Evolutionary conservation across 345 rosid species (phyloP), one percentile per base, ranked within the genome.

Genomic region (Arabidopsis arenosa): DNA sequence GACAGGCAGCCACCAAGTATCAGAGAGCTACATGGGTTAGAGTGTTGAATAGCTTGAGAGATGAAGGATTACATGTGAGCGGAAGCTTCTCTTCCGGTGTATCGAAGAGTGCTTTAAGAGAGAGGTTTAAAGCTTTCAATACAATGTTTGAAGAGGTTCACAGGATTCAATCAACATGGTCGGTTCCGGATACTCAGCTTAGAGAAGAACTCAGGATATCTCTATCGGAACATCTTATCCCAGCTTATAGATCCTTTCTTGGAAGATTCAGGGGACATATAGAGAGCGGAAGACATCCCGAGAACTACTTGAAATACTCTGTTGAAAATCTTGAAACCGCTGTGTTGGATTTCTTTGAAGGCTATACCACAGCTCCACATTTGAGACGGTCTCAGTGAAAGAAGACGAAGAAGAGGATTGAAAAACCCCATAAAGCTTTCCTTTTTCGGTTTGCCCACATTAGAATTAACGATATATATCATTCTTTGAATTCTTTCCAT

Each of bases 271-370:
- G 96, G 81, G 85, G 87, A 62, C 97, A 92, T 73, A 89, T 94
- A 76, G 97, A 95, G 84, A 92, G 97, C 23, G 96, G 93, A 66
- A 89, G 54, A 82, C 97, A 95, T 76, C 97, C 99, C 0, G 99
- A 95, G 80, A 92, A 92, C 77, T 95, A 92, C 83, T 86, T 95
- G 70, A 92, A 92, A 84, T 95, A 90, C 70, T 83, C 97, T 0
- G 97, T 89, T 8, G 97, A 92, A 82, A 95, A 95, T 82, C 83
- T 95, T 79, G 99, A 92, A 85, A 83, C 72, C 7, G 92, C 90
- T 6, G 89, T 92, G 62, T 84, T 95, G 80, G 99, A 95, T 92
- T 92, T 95, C 92, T 95, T 95, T 0, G 97, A 95, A 81, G 99
- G 97, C 18, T 86, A 58, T 74, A 78, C 88, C 8, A 89, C 86